A percentile compares a stretch with the other conserved stretches of the same genome.
These are phyloP conservation scores for Trichoderma virens DNA, from an alignment of 495 filamentous ascomycete species.

Conservation along the genomic window DNA sequence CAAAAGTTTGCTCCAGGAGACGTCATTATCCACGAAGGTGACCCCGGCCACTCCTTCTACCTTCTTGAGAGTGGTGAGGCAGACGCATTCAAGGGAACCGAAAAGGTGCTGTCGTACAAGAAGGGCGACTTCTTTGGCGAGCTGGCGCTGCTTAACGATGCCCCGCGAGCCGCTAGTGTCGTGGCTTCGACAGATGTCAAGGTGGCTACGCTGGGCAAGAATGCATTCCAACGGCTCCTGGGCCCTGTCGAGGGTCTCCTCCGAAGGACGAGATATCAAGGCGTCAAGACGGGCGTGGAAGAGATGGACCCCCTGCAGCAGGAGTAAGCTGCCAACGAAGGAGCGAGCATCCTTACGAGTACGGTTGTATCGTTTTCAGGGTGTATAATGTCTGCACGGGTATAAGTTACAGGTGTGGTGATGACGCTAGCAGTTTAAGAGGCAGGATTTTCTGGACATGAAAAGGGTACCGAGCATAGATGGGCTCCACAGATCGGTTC, in stretches of 20 bases:
- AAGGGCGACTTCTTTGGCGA: constrained; percentile 98
- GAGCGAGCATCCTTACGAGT: background rate
- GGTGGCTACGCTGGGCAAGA: constrained; percentile 87
- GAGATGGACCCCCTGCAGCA: constrained; percentile 44
- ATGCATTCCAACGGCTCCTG: constrained; percentile 87
- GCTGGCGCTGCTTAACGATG: constrained; percentile 85
- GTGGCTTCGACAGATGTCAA: constrained; percentile 77
- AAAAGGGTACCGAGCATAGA: constrained; percentile 4
- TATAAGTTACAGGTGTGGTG: background rate
- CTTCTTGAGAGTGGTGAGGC: constrained; percentile 84
- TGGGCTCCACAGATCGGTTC: constrained; percentile 4
- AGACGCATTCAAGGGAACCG: constrained; percentile 65
- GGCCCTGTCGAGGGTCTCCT: constrained; percentile 94
- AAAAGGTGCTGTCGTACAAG: constrained; percentile 65
- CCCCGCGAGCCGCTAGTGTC: constrained; percentile 87
- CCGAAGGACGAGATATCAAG: constrained; percentile 59
- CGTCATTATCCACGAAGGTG: constrained; percentile 84
- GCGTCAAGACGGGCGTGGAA: constrained; percentile 45
- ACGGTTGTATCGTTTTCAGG: background rate
- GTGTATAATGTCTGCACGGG: constrained; percentile 9
- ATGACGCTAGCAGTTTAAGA: background rate
- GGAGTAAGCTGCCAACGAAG: constrained; percentile 1
- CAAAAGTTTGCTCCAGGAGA: constrained; percentile 75
- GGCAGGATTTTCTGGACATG: constrained; percentile 4
- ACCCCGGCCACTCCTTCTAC: constrained; percentile 87